Conservation (phyloP, 345 rosid species). For the Eucalyptus melliodora region DNA sequence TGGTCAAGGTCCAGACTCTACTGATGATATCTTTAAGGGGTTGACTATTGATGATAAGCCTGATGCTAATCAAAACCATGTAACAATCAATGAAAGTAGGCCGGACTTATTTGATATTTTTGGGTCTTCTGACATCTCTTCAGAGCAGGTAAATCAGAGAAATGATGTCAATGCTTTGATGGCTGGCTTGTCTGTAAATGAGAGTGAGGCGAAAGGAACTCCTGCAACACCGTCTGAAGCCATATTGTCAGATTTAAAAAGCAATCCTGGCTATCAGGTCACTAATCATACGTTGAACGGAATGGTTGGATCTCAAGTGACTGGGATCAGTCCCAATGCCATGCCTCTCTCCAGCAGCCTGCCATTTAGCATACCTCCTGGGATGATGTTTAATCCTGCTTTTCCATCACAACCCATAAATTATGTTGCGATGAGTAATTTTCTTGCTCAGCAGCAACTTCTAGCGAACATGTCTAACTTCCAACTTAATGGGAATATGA, state of each 20-base stretch:
- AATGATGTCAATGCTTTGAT: conserved; percentile 39
- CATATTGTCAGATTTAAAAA: conserved; percentile 23
- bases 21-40: conserved; percentile 67
- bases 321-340: conserved; percentile 29
- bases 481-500: conserved; percentile 57
- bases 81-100: conserved; percentile 3
- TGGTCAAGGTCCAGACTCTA: conserved; percentile 7
- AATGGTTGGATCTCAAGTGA: conserved; percentile 41
- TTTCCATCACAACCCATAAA: conserved; percentile 51
- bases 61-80: conserved; percentile 21
- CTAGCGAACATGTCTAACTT: conserved; percentile 68
- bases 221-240: conserved; percentile 24
- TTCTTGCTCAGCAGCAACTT: conserved; percentile 70
- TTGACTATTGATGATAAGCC: conserved; percentile 46
- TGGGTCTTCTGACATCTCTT: conserved; percentile 3
- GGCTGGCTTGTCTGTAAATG: conserved; percentile 46
- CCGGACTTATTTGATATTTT: conserved; percentile 57
- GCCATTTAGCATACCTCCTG: conserved; percentile 55
- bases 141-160: conserved; percentile 22
- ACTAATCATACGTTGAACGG: conserved; percentile 30
- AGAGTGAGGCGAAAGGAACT: conserved; percentile 33
- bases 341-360: conserved; percentile 35
- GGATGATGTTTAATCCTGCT: conserved; percentile 51
- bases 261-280: conserved; percentile 15
- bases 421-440: conserved; percentile 62